Conservation (phyloP, 108 stramenopile genomes). For the Thalassiosira profunda region DNA sequence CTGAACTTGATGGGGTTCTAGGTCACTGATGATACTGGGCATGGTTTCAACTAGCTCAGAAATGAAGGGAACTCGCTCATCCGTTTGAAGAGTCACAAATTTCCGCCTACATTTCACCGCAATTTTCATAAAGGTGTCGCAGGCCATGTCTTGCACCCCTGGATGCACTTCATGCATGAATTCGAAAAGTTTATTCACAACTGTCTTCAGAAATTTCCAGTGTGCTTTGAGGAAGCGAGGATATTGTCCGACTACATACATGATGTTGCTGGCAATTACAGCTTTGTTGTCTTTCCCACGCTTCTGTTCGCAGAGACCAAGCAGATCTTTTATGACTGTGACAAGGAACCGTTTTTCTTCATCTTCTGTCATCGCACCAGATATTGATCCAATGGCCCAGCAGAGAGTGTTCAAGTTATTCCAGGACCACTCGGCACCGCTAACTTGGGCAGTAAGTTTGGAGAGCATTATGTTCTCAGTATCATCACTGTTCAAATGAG, state of each 20-base stretch:
- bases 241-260: slow-evolving; percentile 99
- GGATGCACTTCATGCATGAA: slow-evolving; percentile 99
- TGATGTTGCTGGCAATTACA: slow-evolving; percentile 99
- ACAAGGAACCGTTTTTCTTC: slow-evolving; percentile 99
- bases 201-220: slow-evolving; percentile 99
- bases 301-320: slow-evolving; percentile 96
- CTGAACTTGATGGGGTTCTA: slow-evolving; percentile 99
- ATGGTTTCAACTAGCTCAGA: slow-evolving; percentile 94
- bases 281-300: slow-evolving; percentile 99
- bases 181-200: slow-evolving; percentile 99
- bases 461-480: slow-evolving; percentile 98
- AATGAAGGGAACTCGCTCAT: slow-evolving; percentile 92
- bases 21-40: slow-evolving; percentile 92
- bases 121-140: slow-evolving; percentile 99
- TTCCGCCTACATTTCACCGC: slow-evolving; percentile 98
- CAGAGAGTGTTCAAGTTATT: slow-evolving; percentile 98
- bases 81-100: slow-evolving; percentile 93
- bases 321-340: slow-evolving; percentile 98
- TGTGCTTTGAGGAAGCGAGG: slow-evolving; percentile 99
- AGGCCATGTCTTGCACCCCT: slow-evolving; percentile 99
- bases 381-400: slow-evolving; percentile 99
- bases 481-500: slow-evolving; percentile 98
- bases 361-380: slow-evolving; percentile 98
- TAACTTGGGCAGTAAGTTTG: slow-evolving; percentile 96
- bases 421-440: slow-evolving; percentile 92